These are phyloP conservation scores for Allium cepa DNA, from an alignment of 106 monocot species.

Conservation along the genomic window DNA sequence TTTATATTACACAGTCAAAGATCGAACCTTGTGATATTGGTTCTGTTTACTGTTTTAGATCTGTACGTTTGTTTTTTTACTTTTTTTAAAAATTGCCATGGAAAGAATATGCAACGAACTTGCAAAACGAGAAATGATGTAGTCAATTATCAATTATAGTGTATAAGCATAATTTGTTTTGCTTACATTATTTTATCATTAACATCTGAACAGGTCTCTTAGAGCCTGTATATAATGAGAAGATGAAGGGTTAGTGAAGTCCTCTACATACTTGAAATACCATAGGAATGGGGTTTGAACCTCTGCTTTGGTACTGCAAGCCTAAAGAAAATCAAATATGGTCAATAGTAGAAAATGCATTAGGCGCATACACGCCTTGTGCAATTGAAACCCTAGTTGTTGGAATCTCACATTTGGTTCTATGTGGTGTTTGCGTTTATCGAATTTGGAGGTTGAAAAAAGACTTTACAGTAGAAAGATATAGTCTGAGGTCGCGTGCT, in stretches of 20 bases:
- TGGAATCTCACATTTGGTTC: constrained; percentile 64
- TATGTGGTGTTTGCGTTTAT: constrained; percentile 49
- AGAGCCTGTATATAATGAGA: not conserved
- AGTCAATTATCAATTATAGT: too few relatives aligned
- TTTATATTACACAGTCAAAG: too few relatives aligned
- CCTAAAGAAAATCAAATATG: constrained; percentile 61
- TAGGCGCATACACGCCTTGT: constrained; percentile 90
- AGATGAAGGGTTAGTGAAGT: not conserved
- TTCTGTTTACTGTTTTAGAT: too few relatives aligned
- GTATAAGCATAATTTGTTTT: too few relatives aligned
- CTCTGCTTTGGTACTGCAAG: constrained; percentile 81
- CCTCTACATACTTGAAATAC: not conserved
- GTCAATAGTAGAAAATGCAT: constrained; percentile 62
- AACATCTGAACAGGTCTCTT: too few relatives aligned
- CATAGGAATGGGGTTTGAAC: constrained; percentile 49
- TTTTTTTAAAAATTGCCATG: too few relatives aligned
- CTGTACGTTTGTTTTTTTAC: too few relatives aligned
- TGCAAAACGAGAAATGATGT: too few relatives aligned
- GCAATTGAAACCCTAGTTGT: constrained; percentile 62
- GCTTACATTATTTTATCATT: too few relatives aligned
- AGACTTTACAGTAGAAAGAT: constrained; percentile 44
- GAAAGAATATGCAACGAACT: too few relatives aligned
- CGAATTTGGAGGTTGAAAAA: constrained; percentile 63
- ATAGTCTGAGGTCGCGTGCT: constrained; percentile 27
- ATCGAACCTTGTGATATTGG: too few relatives aligned